A percentile compares a stretch with the other conserved stretches of the same genome.
Evolutionary conservation across 2,329 filamentous ascomycete genomes (phyloP).

Genomic region (Penicillium palitans): DNA sequence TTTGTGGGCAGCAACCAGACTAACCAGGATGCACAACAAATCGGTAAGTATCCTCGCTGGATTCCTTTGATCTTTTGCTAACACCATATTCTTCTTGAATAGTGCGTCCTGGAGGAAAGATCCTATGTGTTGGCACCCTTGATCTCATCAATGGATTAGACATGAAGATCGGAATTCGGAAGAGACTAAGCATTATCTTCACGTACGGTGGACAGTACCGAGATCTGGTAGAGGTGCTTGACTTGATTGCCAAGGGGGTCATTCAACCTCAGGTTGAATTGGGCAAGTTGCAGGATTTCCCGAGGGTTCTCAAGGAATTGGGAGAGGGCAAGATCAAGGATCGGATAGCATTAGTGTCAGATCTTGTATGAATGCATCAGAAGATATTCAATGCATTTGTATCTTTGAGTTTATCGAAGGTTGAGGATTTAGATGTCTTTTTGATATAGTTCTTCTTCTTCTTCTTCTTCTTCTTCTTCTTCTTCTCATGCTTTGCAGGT

Average conservation of each 20-base stretch:
- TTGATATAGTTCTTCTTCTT: no score
- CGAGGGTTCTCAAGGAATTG: slow-evolving; percentile 36
- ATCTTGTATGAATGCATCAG: not conserved
- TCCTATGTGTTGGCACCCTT: slow-evolving; percentile 36
- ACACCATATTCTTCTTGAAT: not conserved
- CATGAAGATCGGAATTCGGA: slow-evolving; percentile 49
- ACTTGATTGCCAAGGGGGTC: slow-evolving; percentile 32
- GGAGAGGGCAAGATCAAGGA: slow-evolving; percentile 38
- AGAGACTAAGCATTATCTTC: slow-evolving; percentile 46
- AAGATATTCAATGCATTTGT: not conserved
- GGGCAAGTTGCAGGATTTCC: slow-evolving; percentile 36
- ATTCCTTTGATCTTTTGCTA: not conserved
- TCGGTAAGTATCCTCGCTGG: not conserved
- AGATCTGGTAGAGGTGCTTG: slow-evolving; percentile 34
- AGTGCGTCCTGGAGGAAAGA: not conserved
- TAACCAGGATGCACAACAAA: not conserved
- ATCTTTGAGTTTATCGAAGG: not conserved
- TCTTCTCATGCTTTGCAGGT: not conserved
- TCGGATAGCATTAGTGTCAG: slow-evolving; percentile 16
- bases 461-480: no score
- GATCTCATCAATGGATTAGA: slow-evolving; percentile 44
- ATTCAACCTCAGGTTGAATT: slow-evolving; percentile 36
- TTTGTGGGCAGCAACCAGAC: not conserved
- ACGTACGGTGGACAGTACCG: slow-evolving; percentile 46
- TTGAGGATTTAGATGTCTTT: no score